Evolutionary conservation across 2,329 filamentous ascomycete genomes (phyloP).

Genomic region (Camillea tinctor): DNA sequence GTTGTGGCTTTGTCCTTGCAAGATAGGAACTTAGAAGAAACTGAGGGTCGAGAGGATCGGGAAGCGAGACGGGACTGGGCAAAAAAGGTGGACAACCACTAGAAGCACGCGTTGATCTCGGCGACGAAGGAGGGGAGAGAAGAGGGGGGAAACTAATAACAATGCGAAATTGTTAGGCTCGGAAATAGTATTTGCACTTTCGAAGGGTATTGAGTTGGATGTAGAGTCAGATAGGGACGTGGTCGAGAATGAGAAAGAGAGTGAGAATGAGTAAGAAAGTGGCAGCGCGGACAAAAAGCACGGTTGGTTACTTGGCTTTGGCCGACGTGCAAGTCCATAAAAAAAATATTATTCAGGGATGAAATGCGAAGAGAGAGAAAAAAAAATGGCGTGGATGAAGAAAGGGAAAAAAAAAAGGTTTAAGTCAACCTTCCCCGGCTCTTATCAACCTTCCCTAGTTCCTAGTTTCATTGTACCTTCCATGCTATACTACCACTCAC

Average conservation of each 20-base stretch:
- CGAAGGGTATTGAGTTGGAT: neutral
- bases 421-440: slow-evolving; percentile 1
- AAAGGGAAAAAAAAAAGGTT: slow-evolving; percentile 14
- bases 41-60: no score
- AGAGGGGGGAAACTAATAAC: neutral
- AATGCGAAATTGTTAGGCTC: neutral
- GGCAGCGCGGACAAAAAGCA: neutral
- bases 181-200: neutral
- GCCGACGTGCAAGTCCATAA: slow-evolving; percentile 3
- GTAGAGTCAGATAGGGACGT: neutral
- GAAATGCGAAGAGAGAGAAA: slow-evolving; percentile 21
- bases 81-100: neutral
- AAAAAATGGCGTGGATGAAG: slow-evolving; percentile 17
- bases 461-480: neutral
- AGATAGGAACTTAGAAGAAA: neutral
- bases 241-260: neutral
- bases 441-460: slow-evolving; percentile 11
- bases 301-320: neutral
- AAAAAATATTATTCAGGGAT: slow-evolving; percentile 22
- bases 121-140: neutral
- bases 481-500: neutral
- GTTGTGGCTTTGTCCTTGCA: neutral
- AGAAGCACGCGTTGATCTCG: neutral
- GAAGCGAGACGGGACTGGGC: no score
- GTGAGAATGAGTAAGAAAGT: neutral